Base-by-base conservation (phyloP, 768 basidiomycete genomes). In the Suillus discolor region DNA sequence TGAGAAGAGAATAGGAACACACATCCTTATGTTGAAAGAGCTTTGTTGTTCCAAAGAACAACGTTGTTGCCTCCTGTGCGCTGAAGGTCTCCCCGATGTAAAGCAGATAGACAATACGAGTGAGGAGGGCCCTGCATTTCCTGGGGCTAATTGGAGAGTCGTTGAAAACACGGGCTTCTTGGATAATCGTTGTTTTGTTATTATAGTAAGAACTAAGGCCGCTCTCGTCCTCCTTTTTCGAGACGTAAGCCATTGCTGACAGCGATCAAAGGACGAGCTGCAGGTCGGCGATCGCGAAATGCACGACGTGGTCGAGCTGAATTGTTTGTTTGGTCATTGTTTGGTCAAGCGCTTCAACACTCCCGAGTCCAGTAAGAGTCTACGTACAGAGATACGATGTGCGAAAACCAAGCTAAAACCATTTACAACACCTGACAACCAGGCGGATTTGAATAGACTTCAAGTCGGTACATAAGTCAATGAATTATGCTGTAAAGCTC, bases 21-120 rank as follows among this genome's bases (percentile, higher is more conserved):
- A 98, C 97, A 82, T 99, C 97, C 78, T 99, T 99, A 79, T 99
- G 93, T 80, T 99, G 97, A 80, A 99, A 99, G 65, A 99, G 79
- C 80, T 99, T 99, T 3, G 97, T 98, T 0, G 96, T 97, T 53
- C 97, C 97, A 79, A 99, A 99, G 87, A 99, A 99, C 69, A 99
- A 80, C 9, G 92, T 94, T 15, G 97, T 99, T 1, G 97, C 96
- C 79, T 99, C 97, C 79, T 98, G 96, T 1, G 94, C 92, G 41
- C 87, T 87, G 76, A 99, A 95, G 1, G 87, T 94, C 81, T 99
- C 97, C 68, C 97, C 97, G 67, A 96, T 89, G 79, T 98, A 99
- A 66, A 99, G 85, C 61, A 99, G 85, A 80, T 98, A 97, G 51
- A 99, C 93, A 72, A 99, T 96, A 74, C 97, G 87, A 53, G 97